A percentile compares a stretch with the other conserved stretches of the same genome.
phyloP scores from a whole-genome alignment of 257 asterid genomes.

The Penstemon newberryi region DNA sequence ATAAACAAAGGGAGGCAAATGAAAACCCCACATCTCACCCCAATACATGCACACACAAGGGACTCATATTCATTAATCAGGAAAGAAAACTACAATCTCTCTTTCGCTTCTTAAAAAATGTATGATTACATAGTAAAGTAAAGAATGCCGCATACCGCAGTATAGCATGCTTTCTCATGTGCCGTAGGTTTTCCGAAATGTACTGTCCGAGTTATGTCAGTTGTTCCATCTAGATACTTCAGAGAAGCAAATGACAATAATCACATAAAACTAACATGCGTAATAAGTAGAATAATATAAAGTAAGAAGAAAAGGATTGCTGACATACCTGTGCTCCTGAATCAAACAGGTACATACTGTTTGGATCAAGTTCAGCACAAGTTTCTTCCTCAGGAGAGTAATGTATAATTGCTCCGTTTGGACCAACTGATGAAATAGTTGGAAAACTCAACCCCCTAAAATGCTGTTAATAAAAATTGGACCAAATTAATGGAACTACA shows the following conservation, averaged over 20 bases:
- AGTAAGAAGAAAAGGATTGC: neutral
- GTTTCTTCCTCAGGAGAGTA: slow-evolving; percentile 71
- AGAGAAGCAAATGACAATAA: slow-evolving; percentile 33
- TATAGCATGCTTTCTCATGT: slow-evolving; percentile 96
- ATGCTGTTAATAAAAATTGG: slow-evolving; percentile 50
- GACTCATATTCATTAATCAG: slow-evolving; percentile 14
- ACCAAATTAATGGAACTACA: slow-evolving; percentile 11
- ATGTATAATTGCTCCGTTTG: slow-evolving; percentile 93
- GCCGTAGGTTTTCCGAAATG: slow-evolving; percentile 90
- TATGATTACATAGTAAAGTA: neutral
- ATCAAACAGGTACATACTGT: slow-evolving; percentile 79
- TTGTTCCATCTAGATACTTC: slow-evolving; percentile 97
- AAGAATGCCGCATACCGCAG: slow-evolving; percentile 64
- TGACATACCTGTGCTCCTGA: slow-evolving; percentile 93
- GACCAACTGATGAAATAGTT: slow-evolving; percentile 93
- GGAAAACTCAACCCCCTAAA: slow-evolving; percentile 93
- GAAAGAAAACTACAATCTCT: neutral
- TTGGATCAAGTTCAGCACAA: slow-evolving; percentile 89
- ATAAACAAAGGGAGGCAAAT: too few species aligned
- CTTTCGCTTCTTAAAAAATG: slow-evolving; percentile 1
- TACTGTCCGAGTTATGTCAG: slow-evolving; percentile 94
- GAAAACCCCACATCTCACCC: neutral
- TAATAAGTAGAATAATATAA: slow-evolving; percentile 19
- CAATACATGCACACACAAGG: slow-evolving; percentile 12
- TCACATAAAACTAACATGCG: slow-evolving; percentile 27